Conservation (phyloP, 208 protist genomes). For the Histomonas meleagridis region DNA sequence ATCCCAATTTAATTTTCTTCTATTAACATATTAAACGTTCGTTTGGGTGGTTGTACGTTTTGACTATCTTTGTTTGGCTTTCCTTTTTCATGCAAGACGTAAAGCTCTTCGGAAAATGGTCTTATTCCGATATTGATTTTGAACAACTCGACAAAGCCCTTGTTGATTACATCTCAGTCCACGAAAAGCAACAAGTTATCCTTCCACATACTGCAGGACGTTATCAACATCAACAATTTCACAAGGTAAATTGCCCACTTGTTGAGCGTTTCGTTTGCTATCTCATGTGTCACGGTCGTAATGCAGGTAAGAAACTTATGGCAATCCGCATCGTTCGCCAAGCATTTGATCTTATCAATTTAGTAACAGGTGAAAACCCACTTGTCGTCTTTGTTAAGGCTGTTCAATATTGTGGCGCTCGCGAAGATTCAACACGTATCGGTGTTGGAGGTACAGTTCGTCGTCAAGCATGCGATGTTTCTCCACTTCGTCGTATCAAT, state of each 20-base stretch:
- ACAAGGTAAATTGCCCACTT: conserved; percentile 87
- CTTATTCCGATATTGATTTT: conserved; percentile 55
- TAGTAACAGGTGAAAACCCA: conserved; percentile 94
- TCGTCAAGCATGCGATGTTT: conserved; percentile 98
- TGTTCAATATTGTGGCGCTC: conserved; percentile 87
- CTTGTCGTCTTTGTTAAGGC: conserved; percentile 79
- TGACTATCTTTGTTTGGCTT: too few relatives aligned
- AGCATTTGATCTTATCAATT: conserved; percentile 95
- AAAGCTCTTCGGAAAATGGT: conserved; percentile 62
- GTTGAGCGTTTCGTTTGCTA: conserved; percentile 66
- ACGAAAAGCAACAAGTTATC: conserved; percentile 67
- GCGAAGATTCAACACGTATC: conserved; percentile 99
- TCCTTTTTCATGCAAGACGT: conserved; percentile 48
- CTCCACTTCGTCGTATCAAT: conserved; percentile 97
- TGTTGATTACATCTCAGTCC: conserved; percentile 86
- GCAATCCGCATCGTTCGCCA: conserved; percentile 91
- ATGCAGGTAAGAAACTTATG: conserved; percentile 99
- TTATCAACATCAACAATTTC: conserved; percentile 91
- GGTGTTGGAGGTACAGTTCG: conserved; percentile 94
- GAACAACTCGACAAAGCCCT: conserved; percentile 58
- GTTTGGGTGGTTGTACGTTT: too few relatives aligned
- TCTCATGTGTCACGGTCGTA: conserved; percentile 66
- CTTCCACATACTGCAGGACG: conserved; percentile 92
- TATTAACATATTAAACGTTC: too few relatives aligned
- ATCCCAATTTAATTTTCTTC: too few relatives aligned